Percentiles rank a stretch among this genome's conserved stretches.
These are phyloP conservation scores for Serendipita sp. DNA, from an alignment of 1,284 basidiomycete genomes.

Conservation along the genomic window DNA sequence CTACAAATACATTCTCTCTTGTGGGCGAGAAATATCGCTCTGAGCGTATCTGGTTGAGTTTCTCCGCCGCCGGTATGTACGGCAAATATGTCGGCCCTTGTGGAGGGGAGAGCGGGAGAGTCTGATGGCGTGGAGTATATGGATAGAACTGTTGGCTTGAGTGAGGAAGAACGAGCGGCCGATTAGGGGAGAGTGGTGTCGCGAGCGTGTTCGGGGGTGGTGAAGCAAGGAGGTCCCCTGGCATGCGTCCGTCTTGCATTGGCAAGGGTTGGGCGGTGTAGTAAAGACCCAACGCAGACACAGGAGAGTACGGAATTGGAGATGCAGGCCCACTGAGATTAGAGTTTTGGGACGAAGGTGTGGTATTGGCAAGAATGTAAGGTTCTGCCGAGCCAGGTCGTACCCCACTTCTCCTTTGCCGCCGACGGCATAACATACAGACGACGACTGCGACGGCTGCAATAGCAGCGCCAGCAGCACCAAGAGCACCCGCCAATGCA, in stretches of 20 bases:
- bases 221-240: not conserved
- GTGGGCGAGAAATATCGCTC: not conserved
- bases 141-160: not conserved
- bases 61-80: not conserved
- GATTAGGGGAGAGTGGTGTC: not conserved
- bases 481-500: slow-evolving; percentile 1
- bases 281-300: not conserved
- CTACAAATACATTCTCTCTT: not conserved
- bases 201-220: not conserved
- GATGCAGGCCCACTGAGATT: not conserved
- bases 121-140: not conserved
- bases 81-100: not conserved
- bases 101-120: not conserved
- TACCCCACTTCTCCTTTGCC: not conserved
- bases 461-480: not conserved
- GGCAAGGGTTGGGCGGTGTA: not conserved
- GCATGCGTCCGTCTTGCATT: not conserved
- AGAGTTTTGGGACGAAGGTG: not conserved
- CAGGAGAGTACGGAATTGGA: not conserved
- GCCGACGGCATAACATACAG: not conserved
- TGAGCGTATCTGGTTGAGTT: not conserved
- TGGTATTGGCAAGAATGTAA: not conserved
- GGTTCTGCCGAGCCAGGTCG: not conserved
- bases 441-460: not conserved
- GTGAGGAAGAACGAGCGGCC: not conserved